Percentiles rank a stretch among this genome's conserved stretches.
These are phyloP conservation scores for Talaromyces sp. DNA, from an alignment of 2,329 filamentous ascomycete genomes.

Conservation along the genomic window DNA sequence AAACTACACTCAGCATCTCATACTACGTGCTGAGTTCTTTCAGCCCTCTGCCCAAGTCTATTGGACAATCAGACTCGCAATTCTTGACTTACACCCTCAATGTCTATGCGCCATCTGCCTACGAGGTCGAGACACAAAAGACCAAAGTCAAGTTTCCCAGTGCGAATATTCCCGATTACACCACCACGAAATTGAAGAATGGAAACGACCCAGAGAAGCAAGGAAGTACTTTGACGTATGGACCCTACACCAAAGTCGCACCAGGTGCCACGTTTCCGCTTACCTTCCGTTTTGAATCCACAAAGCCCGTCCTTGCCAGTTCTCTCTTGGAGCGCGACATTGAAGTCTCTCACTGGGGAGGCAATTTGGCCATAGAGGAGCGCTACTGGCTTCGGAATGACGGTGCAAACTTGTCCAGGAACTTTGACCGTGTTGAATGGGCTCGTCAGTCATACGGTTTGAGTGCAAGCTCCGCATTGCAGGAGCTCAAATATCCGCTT, in stretches of 20 bases:
- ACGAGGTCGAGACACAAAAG: conserved; percentile 87
- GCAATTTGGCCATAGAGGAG: conserved; percentile 93
- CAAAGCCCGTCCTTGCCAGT: conserved; percentile 80
- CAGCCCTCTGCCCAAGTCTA: conserved; percentile 71
- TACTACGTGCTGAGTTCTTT: conserved; percentile 80
- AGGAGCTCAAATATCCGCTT: conserved; percentile 76
- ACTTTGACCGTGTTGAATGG: conserved; percentile 76
- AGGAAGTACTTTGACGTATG: conserved; percentile 83
- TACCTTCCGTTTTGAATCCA: conserved; percentile 89
- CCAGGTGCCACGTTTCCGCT: conserved; percentile 71
- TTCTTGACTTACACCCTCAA: conserved; percentile 84
- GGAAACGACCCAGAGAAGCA: conserved; percentile 73
- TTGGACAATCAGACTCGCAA: conserved; percentile 82
- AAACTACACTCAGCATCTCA: conserved; percentile 82
- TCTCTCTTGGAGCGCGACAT: conserved; percentile 80
- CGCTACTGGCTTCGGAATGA: conserved; percentile 84
- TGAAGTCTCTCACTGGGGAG: conserved; percentile 97
- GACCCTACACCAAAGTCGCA: conserved; percentile 76
- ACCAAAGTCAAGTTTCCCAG: conserved; percentile 89
- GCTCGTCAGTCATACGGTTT: conserved; percentile 62
- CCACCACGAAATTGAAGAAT: conserved; percentile 61
- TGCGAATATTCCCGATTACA: conserved; percentile 78
- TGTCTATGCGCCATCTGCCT: conserved; percentile 77
- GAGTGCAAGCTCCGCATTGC: conserved; percentile 74
- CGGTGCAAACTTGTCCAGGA: conserved; percentile 70